Evolutionary conservation across 768 basidiomycete genomes (phyloP).

Genomic region (Imleria badia): DNA sequence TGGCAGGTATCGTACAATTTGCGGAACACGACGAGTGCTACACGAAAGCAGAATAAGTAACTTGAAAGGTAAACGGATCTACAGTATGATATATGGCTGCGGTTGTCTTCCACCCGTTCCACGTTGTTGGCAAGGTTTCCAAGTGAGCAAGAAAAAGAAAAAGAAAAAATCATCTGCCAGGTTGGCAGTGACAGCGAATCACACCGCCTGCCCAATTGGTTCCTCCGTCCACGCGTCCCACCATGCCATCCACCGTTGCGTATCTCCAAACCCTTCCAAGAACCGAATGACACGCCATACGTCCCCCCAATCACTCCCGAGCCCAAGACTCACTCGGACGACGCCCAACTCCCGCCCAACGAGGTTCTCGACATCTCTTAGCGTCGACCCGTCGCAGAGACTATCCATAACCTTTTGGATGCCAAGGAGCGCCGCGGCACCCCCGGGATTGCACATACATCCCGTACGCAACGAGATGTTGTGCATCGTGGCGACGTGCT

Average conservation of each 20-base stretch:
- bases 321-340: conserved; percentile 73
- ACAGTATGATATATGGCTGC: neutral
- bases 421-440: conserved; percentile 68
- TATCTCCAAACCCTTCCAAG: conserved; percentile 44
- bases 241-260: conserved; percentile 34
- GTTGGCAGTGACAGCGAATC: neutral
- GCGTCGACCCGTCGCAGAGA: conserved; percentile 58
- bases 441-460: conserved; percentile 89
- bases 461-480: conserved; percentile 79
- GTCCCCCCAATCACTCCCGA: conserved; percentile 78
- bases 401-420: conserved; percentile 63
- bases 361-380: conserved; percentile 57
- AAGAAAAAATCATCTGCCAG: neutral
- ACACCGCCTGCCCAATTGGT: conserved; percentile 37
- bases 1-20: no score
- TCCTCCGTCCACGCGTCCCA: conserved; percentile 41
- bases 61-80: no score
- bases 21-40: no score
- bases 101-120: no score
- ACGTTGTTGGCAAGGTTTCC: neutral
- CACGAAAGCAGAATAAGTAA: neutral
- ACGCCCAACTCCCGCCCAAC: conserved; percentile 74
- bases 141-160: neutral
- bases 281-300: conserved; percentile 59
- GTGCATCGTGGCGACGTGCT: conserved; percentile 60